Conservation (phyloP, 2,329 filamentous ascomycete species). For the Arthrobotrys sphaeroides region DNA sequence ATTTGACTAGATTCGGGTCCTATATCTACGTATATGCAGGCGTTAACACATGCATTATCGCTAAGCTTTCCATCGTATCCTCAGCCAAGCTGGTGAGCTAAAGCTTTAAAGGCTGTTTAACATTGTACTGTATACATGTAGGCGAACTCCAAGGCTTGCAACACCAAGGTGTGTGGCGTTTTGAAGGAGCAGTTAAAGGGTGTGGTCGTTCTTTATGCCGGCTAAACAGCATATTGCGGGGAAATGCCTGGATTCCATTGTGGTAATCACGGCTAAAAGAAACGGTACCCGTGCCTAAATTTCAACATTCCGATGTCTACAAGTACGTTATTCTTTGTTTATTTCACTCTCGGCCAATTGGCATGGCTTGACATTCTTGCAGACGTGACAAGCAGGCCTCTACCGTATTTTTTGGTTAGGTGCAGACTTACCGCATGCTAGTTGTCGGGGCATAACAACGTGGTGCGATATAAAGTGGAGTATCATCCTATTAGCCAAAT, state of each 20-base stretch:
- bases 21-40: not conserved
- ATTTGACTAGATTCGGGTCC: not conserved
- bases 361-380: not conserved
- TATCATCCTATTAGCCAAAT: slow-evolving; percentile 28
- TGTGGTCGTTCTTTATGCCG: slow-evolving; percentile 33
- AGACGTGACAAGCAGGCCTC: not conserved
- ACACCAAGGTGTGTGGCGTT: slow-evolving; percentile 6
- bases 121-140: not conserved
- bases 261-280: slow-evolving; percentile 24
- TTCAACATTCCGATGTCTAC: slow-evolving; percentile 18
- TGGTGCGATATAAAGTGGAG: slow-evolving; percentile 38
- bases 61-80: not conserved
- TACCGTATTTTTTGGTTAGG: not conserved
- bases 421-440: not conserved
- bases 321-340: not conserved
- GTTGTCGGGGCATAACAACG: slow-evolving; percentile 12
- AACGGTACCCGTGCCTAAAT: slow-evolving; percentile 52
- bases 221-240: slow-evolving; percentile 49
- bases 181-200: not conserved
- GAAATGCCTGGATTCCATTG: slow-evolving; percentile 13
- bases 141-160: slow-evolving; percentile 23
- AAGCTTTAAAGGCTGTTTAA: not conserved
- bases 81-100: not conserved
- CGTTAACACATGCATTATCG: not conserved
- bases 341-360: not conserved